Percentiles rank a stretch among this genome's conserved stretches.
phyloP scores from a whole-genome alignment of 257 asterid genomes.

The Solanum peruvianum region DNA sequence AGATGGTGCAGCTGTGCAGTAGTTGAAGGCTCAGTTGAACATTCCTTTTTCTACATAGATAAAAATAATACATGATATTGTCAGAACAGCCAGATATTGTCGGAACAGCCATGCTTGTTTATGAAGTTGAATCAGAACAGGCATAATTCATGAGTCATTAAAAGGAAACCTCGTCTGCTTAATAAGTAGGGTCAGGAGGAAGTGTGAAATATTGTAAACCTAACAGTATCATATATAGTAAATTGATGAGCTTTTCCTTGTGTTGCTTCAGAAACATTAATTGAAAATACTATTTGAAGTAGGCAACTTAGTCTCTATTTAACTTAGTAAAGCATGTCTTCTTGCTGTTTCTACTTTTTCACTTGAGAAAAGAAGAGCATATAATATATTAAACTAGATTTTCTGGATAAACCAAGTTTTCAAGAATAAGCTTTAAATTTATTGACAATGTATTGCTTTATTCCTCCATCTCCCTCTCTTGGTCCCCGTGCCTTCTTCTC shows the following conservation, averaged over 20 bases:
- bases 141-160: background rate
- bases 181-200: background rate
- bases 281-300: background rate
- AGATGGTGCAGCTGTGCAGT: background rate
- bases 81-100: background rate
- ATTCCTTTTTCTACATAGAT: background rate
- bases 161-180: background rate
- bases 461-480: background rate
- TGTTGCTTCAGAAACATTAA: background rate
- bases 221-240: background rate
- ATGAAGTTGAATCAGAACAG: background rate
- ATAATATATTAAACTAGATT: background rate
- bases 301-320: background rate
- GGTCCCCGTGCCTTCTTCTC: background rate
- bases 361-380: background rate
- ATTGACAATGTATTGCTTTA: background rate
- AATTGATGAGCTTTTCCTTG: background rate
- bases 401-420: background rate
- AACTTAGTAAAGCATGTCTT: background rate
- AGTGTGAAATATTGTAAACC: background rate
- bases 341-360: background rate
- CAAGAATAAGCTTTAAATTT: background rate
- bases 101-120: background rate
- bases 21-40: background rate
- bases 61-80: background rate